phyloP scores from a whole-genome alignment of 1,284 basidiomycete genomes.

The Trichosporon inkin region DNA sequence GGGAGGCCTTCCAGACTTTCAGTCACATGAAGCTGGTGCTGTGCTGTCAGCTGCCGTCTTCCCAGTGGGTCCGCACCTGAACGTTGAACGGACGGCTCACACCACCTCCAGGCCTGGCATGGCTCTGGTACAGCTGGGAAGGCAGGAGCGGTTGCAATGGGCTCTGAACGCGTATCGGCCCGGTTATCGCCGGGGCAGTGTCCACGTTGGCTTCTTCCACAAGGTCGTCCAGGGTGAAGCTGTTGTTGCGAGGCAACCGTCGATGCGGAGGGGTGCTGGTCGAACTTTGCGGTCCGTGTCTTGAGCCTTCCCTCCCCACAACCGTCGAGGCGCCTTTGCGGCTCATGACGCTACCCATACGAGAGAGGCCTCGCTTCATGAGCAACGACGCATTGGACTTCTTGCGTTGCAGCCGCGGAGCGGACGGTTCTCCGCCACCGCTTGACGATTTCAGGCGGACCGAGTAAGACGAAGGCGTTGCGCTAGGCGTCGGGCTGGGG shows the following conservation, averaged over 20 bases:
- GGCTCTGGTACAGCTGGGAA: not conserved
- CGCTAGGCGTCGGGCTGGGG: not conserved
- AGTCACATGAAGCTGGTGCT: constrained; percentile 48
- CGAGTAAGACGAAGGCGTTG: not conserved
- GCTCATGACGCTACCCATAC: constrained; percentile 35
- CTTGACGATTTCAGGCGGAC: not conserved
- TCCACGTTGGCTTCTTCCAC: not conserved
- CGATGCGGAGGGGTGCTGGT: not conserved
- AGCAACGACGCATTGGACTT: constrained; percentile 29
- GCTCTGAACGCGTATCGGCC: not conserved
- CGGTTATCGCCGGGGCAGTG: not conserved
- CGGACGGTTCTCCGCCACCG: not conserved
- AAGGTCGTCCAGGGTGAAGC: constrained; percentile 8
- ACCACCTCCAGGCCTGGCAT: constrained; percentile 21
- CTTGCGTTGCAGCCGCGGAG: constrained; percentile 14
- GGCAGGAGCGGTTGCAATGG: constrained; percentile 12
- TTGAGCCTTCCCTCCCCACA: not conserved
- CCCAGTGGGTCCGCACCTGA: constrained; percentile 29
- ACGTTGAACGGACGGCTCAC: constrained; percentile 44
- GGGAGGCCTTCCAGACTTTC: constrained; percentile 39
- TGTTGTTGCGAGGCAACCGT: not conserved
- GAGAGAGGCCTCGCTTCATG: constrained; percentile 27
- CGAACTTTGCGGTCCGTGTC: not conserved
- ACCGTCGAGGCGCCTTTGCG: constrained; percentile 10
- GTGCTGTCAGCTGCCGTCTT: not conserved